These are phyloP conservation scores for Suillus brevipes DNA, from an alignment of 768 basidiomycete species.

Conservation along the genomic window DNA sequence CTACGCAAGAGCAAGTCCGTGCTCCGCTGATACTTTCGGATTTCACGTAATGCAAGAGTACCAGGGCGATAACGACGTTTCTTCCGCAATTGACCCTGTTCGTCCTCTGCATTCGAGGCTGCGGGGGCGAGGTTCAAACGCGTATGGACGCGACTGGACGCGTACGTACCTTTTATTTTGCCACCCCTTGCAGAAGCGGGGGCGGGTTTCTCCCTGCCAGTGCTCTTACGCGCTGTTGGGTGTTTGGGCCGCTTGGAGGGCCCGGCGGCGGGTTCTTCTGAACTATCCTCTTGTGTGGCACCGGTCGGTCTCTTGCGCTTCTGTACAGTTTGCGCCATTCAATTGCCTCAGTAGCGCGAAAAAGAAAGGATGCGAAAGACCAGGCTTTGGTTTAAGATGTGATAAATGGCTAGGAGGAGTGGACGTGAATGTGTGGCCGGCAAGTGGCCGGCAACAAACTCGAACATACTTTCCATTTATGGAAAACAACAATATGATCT, in stretches of 20 bases:
- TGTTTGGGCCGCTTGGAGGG: slow-evolving; percentile 48
- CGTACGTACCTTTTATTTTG: slow-evolving; percentile 28
- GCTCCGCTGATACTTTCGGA: slow-evolving; percentile 91
- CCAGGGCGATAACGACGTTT: slow-evolving; percentile 84
- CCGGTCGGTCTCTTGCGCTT: slow-evolving; percentile 44
- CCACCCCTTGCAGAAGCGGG: slow-evolving; percentile 17
- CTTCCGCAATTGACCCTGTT: slow-evolving; percentile 32
- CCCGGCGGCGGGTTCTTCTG: slow-evolving; percentile 33
- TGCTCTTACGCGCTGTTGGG: slow-evolving; percentile 82
- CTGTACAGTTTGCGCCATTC: slow-evolving; percentile 74
- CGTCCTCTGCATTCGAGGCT: slow-evolving; percentile 28
- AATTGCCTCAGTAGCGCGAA: slow-evolving; percentile 9
- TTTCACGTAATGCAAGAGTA: slow-evolving; percentile 87
- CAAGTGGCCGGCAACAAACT: neutral
- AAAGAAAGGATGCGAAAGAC: slow-evolving; percentile 3
- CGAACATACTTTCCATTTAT: slow-evolving; percentile 1
- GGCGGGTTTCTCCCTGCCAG: slow-evolving; percentile 61
- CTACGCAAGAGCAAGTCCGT: slow-evolving; percentile 87
- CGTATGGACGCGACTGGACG: slow-evolving; percentile 13
- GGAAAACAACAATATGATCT: slow-evolving; percentile 1
- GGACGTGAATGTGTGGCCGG: neutral
- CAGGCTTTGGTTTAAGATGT: neutral
- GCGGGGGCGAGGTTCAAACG: slow-evolving; percentile 4
- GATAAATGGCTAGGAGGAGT: slow-evolving; percentile 6
- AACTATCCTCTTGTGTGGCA: slow-evolving; percentile 42